Base-by-base conservation (phyloP, 352 stramenopile genomes). In the Plasmopara halstedii region DNA sequence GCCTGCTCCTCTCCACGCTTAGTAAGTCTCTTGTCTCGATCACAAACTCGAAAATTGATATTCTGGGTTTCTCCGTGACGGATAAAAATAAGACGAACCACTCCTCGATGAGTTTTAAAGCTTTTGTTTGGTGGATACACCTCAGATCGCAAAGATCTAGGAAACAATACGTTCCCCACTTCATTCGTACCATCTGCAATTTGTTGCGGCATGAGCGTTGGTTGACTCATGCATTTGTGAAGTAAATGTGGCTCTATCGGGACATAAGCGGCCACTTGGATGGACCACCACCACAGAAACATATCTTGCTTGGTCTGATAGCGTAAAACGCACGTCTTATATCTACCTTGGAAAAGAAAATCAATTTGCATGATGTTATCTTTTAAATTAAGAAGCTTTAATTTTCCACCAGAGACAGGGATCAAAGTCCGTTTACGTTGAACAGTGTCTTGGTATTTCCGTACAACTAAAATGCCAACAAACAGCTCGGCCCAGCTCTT, bases 61-160 rank as follows among this genome's bases (percentile, higher is more conserved):
- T 92, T 92, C 44, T 89, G 70, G 0, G 74, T 71, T 51, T 92
- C 80, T 22, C 64, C 80, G 23, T 92, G 80, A 8, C 80, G 77
- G 37, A 92, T 60, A 21, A 92, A 73, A 22, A 89, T 62, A 18
- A 89, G 22, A 34, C 84, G 78, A 8, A 71, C 77, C 13, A 86
- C 59, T 13, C 70, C 64, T 42, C 42, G 33, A 50, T 49, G 41
- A 15, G 17, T 19, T 8, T 56, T 19, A 22, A 42, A 21, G 14
- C 39, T 54, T 37, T 63, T 67, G 31, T 46, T 44, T 9, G 52
- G 17, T 10, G 51, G 39, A 15, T 55, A 43, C 4, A 58, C 19
- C 26, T 37, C 38, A 4, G 58, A 39, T 10, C 59, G 70, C 4
- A 62, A 54, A 11, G 48, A 55, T 17, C 67, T 71, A 3, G 71